A percentile compares a stretch with the other conserved stretches of the same genome.
phyloP scores from a whole-genome alignment of 257 asterid genomes.

The Datura wrightii region DNA sequence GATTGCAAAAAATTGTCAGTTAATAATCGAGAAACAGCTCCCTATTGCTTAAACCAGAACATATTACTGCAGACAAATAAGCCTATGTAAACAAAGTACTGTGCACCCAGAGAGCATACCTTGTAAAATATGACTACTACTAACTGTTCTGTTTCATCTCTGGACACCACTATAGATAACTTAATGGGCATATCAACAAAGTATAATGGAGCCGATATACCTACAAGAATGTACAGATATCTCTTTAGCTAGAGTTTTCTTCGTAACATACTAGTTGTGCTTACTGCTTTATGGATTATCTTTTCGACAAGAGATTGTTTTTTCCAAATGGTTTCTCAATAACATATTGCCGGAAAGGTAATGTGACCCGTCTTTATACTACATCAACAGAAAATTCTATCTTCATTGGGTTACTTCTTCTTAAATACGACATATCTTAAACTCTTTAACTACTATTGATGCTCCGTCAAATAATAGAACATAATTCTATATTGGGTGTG shows the following conservation, averaged over 20 bases:
- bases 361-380: neutral
- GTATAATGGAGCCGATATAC: neutral
- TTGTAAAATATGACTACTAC: neutral
- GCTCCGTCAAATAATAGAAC: neutral
- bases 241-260: slow-evolving; percentile 3
- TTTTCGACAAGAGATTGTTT: neutral
- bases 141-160: neutral
- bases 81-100: too few species aligned
- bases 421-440: neutral
- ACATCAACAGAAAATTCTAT: neutral
- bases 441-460: neutral
- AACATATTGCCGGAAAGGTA: neutral
- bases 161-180: neutral
- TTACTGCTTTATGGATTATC: neutral
- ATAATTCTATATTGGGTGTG: neutral
- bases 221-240: neutral
- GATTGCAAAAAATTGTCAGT: neutral
- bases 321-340: neutral
- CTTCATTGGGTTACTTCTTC: neutral
- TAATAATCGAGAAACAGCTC: neutral
- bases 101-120: neutral
- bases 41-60: slow-evolving; percentile 9
- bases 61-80: neutral
- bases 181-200: neutral
- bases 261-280: neutral